phyloP scores from a whole-genome alignment of 257 asterid species.

The Solanum chaucha region DNA sequence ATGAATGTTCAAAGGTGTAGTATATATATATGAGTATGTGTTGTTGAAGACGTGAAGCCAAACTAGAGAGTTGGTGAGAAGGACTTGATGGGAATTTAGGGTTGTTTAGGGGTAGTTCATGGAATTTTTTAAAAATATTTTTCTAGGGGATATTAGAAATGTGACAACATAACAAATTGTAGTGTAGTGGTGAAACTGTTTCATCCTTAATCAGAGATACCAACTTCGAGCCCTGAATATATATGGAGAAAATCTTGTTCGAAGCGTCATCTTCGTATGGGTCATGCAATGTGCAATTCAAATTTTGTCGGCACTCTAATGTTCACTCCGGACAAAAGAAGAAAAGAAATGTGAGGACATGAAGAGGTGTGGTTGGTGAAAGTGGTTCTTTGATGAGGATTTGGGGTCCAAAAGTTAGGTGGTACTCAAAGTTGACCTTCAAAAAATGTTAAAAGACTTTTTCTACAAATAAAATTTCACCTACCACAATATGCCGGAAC shows the following conservation, averaged over 20 bases:
- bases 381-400: constrained; percentile 2
- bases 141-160: background rate
- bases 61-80: constrained; percentile 20
- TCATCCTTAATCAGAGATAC: too few species aligned
- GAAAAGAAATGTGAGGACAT: background rate
- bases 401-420: constrained; percentile 28
- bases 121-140: background rate
- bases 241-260: too few species aligned
- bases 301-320: too few species aligned
- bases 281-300: too few species aligned
- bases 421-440: constrained; percentile 14
- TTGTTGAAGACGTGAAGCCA: background rate
- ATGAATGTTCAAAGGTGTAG: constrained; percentile 6
- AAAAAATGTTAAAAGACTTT: background rate
- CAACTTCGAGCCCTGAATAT: too few species aligned
- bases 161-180: background rate
- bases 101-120: constrained; percentile 31
- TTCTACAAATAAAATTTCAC: constrained; percentile 19
- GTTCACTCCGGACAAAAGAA: too few species aligned
- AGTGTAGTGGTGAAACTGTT: background rate
- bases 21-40: constrained; percentile 18
- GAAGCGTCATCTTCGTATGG: fast-evolving
- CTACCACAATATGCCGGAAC: constrained; percentile 21
- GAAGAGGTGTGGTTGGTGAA: constrained; percentile 49
- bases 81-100: constrained; percentile 25